phyloP scores from a whole-genome alignment of 768 basidiomycete species.

The Hemileccinum impolitum region DNA sequence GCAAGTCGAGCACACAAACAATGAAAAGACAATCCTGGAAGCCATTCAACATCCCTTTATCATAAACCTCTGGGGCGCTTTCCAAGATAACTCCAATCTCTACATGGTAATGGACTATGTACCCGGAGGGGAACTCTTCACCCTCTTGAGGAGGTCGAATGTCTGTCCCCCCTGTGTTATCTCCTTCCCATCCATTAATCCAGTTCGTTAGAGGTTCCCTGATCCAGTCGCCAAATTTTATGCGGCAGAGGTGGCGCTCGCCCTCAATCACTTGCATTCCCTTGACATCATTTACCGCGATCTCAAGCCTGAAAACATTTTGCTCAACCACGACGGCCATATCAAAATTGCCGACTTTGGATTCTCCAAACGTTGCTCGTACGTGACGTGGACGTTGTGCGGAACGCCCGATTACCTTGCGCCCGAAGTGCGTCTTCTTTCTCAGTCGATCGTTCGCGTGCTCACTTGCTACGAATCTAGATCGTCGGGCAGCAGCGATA shows the following conservation, averaged over 20 bases:
- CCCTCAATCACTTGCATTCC: slow-evolving; percentile 83
- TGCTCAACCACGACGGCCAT: slow-evolving; percentile 91
- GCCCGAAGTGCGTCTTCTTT: slow-evolving; percentile 67
- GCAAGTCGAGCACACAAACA: slow-evolving; percentile 97
- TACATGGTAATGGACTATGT: slow-evolving; percentile 99
- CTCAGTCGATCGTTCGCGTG: slow-evolving; percentile 10
- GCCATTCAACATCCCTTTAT: slow-evolving; percentile 90
- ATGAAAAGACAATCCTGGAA: slow-evolving; percentile 84
- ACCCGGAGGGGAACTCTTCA: slow-evolving; percentile 95
- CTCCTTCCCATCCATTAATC: slow-evolving; percentile 8
- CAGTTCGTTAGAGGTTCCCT: slow-evolving; percentile 70
- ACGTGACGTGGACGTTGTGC: slow-evolving; percentile 92
- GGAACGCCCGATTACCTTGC: slow-evolving; percentile 97
- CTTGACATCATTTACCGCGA: slow-evolving; percentile 95
- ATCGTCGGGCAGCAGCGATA: slow-evolving; percentile 82
- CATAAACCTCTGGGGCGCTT: slow-evolving; percentile 94
- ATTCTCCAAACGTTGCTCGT: slow-evolving; percentile 86
- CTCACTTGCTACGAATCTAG: slow-evolving; percentile 32
- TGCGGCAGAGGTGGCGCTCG: slow-evolving; percentile 90
- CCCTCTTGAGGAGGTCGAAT: slow-evolving; percentile 84
- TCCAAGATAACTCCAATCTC: slow-evolving; percentile 87
- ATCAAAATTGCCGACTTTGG: slow-evolving; percentile 98
- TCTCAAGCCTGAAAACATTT: slow-evolving; percentile 95
- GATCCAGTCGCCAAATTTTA: slow-evolving; percentile 98
- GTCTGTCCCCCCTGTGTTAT: slow-evolving; percentile 41